Evolutionary conservation across 2,329 filamentous ascomycete genomes (phyloP), one percentile per base, ranked within the genome.

Genomic region (Fusarium sp.): DNA sequence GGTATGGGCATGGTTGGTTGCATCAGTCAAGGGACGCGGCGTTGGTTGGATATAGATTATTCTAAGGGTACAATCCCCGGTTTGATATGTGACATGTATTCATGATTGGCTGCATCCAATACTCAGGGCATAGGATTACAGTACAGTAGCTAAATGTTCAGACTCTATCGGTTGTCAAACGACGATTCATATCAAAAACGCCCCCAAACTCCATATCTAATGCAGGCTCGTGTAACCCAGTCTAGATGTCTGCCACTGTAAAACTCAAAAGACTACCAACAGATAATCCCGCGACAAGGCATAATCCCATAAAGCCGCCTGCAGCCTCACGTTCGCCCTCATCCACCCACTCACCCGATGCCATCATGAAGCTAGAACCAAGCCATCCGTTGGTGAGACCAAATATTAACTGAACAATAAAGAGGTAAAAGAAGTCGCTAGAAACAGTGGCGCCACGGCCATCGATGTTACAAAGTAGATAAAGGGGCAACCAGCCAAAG

Each of bases 251-350:
- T 1, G 90, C 87, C 67, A 89, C 88, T 12, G 89, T 85, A 80
- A 98, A 99, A 78, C 94, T 98, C 78, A 97, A 79, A 74, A 98
- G 80, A 81, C 95, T 98, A n/a, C 96, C 96, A 25, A 86, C 85
- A 3, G 93, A 88, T 80, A 98, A 81, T 0, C 96, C 96, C 7
- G 88, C 89, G 20, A 98, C 93, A n/a, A 98, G 87, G 78, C 91
- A 93, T 68, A 98, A 80, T 5, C 92, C 92, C 96, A 99, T 98
- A 78, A 98, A 98, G 2, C 92, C 93, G 48, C 95, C 96, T 0
- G 94, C 90, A 8, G 93, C 94, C 82, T 97, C 94, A 34, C 92
- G 86, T 82, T 99, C 95, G 12, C 90, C 89, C 3, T 91, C 88
- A 6, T 91, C 90, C 2, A 98, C 94, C 88, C 90, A 95, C 71